Base-by-base conservation (phyloP, 139 green algal species). In the Volvox africanus region DNA sequence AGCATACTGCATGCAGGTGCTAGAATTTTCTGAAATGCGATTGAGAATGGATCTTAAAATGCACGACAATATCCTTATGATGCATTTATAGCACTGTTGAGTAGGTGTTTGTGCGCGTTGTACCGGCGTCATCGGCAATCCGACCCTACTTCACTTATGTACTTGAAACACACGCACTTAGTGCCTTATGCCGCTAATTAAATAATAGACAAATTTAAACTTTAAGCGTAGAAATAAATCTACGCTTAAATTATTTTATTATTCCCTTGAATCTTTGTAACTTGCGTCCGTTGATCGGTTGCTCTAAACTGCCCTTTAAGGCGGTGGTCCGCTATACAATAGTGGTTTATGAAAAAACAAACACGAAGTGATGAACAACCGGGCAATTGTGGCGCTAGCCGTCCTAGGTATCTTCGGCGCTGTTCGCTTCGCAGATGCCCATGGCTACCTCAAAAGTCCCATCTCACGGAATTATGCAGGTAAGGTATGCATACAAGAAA, bases 391-490 rank as follows among this genome's bases (percentile, higher is more conserved):
- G 5, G 3, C 24, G 65, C 9, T 28, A 12, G 21, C 24, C 65
- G 5, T 73, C 24, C 24, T 73, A 28, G 65, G 21, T 16, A 73
- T 73, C 16, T 73, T 73, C 65, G 24, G 24, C 65, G 21, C 65
- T 24, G 71, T 32, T 79, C 71, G 32, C 2, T 24, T 81, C 13
- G 75, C 75, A 1, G 17, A 33, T 19, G 81, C 14, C 6, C 82
- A 88, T 26, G 82, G 65, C 33, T 88, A 88, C 35, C 62, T 88
- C 21, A 88, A 88, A 32, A 36, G 19, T 5, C 82, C 82, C 0
- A 65, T 88, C 65, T 32, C 55, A 55, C 20, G 82, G 0, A 88
- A 88, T 36, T 89, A 80, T 55, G 84, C 84, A 61, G 81, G 81
- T 77, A 77, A 77, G 17, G 19, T 69, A 69, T 19, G 17, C 17